A percentile compares a stretch with the other conserved stretches of the same genome.
phyloP scores from a whole-genome alignment of 768 basidiomycete genomes.

The Lactifluus rugatus region DNA sequence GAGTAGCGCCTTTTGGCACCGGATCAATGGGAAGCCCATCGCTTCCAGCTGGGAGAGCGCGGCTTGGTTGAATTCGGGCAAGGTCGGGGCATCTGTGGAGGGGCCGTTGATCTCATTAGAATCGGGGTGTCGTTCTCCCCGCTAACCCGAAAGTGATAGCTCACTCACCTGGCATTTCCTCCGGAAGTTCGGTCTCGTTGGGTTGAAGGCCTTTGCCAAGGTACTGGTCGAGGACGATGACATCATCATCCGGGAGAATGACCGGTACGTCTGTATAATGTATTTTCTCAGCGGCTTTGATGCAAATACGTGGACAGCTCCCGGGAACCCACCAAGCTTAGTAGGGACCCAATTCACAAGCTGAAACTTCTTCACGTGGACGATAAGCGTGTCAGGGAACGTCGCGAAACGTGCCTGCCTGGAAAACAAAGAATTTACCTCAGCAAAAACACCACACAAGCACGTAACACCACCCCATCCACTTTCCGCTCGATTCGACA shows the following conservation, averaged over 20 bases:
- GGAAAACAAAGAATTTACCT: not conserved
- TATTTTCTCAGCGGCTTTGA: not conserved
- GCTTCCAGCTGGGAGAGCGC: slow-evolving; percentile 69
- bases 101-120: not conserved
- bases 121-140: not conserved
- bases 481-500: too few relatives aligned
- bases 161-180: slow-evolving; percentile 35
- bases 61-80: slow-evolving; percentile 62
- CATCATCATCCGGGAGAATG: slow-evolving; percentile 47
- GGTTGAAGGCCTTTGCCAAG: slow-evolving; percentile 61
- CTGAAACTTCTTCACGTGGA: slow-evolving; percentile 92
- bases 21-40: slow-evolving; percentile 84
- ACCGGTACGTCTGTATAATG: slow-evolving; percentile 68
- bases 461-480: too few relatives aligned
- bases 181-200: slow-evolving; percentile 60
- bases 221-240: slow-evolving; percentile 53
- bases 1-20: slow-evolving; percentile 84
- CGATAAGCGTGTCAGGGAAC: slow-evolving; percentile 79
- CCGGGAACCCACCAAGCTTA: slow-evolving; percentile 61
- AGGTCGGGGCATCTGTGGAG: slow-evolving; percentile 25
- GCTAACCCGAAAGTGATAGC: not conserved
- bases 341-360: slow-evolving; percentile 94
- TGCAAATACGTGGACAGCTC: not conserved
- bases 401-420: slow-evolving; percentile 73
- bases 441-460: too few relatives aligned